These are phyloP conservation scores for Pichia deserticola DNA, from an alignment of 805 yeast genomes.

Conservation along the genomic window DNA sequence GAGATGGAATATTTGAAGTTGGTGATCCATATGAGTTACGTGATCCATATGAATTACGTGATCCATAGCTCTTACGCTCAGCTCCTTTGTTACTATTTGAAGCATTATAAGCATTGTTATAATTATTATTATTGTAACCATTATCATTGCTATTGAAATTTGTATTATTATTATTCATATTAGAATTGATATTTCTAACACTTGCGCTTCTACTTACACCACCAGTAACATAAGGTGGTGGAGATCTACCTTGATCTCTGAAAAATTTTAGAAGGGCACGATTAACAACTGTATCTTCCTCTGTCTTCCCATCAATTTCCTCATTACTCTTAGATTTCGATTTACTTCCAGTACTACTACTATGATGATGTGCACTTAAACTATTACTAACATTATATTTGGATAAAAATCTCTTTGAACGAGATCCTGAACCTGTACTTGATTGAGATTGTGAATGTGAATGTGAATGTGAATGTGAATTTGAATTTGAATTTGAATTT, in stretches of 20 bases:
- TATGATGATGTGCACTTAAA: background rate
- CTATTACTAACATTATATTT: background rate
- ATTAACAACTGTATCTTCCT: constrained; percentile 29
- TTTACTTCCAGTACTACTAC: background rate
- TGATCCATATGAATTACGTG: background rate
- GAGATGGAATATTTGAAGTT: background rate
- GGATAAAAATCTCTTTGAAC: constrained; percentile 1
- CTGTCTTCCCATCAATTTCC: constrained; percentile 30
- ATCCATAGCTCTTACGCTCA: no score
- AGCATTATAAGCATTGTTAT: no score
- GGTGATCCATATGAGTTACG: background rate
- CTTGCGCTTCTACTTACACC: no score
- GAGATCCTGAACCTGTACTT: background rate
- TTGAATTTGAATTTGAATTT: no score
- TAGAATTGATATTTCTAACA: no score
- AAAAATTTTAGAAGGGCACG: constrained; percentile 25
- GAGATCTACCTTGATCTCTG: constrained; percentile 13
- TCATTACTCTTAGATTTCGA: background rate
- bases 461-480: background rate
- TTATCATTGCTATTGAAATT: no score
- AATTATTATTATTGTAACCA: no score
- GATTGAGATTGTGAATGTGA: constrained; percentile 1
- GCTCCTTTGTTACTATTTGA: no score
- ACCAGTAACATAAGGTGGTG: constrained; percentile 20
- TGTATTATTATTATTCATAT: no score